These are phyloP conservation scores for Apiotrichum sp. DNA, from an alignment of 1,284 basidiomycete species.

Conservation along the genomic window DNA sequence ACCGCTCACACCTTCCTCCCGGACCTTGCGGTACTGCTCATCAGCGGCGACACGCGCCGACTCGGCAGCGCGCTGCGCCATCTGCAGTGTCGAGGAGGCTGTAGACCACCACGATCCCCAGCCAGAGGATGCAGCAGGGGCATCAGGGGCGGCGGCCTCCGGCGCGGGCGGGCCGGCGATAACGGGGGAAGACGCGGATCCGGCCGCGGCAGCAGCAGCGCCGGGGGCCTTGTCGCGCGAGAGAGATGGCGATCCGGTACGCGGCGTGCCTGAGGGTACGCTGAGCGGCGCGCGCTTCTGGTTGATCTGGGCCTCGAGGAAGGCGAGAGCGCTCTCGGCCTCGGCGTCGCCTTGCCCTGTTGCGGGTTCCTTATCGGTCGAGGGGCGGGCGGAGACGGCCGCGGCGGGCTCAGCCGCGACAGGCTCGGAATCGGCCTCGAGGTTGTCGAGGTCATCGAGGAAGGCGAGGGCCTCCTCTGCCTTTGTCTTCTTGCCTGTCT, in stretches of 20 bases:
- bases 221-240: too few relatives aligned
- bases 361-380: slow-evolving; percentile 9
- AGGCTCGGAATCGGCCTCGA: slow-evolving; percentile 44
- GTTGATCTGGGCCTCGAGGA: slow-evolving; percentile 82
- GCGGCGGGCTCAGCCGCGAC: not conserved
- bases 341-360: slow-evolving; percentile 51
- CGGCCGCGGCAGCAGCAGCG: too few relatives aligned
- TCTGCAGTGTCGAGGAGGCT: slow-evolving; percentile 77
- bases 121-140: slow-evolving; percentile 6
- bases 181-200: too few relatives aligned
- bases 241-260: slow-evolving; percentile 18
- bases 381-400: slow-evolving; percentile 12
- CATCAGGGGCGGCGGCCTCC: slow-evolving; percentile 4
- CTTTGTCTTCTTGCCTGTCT: slow-evolving; percentile 55
- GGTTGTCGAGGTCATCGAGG: slow-evolving; percentile 80
- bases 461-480: slow-evolving; percentile 82
- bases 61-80: slow-evolving; percentile 70
- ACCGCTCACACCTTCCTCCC: slow-evolving; percentile 56
- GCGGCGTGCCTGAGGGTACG: slow-evolving; percentile 13
- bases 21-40: slow-evolving; percentile 60
- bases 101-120: slow-evolving; percentile 71
- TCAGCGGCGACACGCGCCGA: slow-evolving; percentile 47
- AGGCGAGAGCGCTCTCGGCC: slow-evolving; percentile 62
- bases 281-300: slow-evolving; percentile 56
- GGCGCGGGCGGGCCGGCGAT: not conserved